Evolutionary conservation across 139 green algal genomes (phyloP), one percentile per base, ranked within the genome.

Genomic region (Chlorella sp.): DNA sequence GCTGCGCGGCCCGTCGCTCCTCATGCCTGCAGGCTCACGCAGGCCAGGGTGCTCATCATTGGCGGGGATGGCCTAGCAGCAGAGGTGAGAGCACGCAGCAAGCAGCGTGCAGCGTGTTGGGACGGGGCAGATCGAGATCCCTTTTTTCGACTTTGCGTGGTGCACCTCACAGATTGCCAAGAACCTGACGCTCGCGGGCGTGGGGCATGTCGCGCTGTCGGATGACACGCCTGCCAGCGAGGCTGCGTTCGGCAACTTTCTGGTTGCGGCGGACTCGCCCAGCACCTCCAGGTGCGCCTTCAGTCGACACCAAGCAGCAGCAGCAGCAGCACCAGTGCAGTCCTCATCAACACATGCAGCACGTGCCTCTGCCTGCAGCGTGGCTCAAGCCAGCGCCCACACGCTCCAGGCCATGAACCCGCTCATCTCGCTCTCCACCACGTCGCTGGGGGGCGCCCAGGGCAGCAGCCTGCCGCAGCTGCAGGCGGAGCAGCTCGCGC

Each of bases 151-250:
- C n/a, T 55, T 55, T 55, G 17, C 10, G 17, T 55, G 10, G 42
- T 17, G 10, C 42, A 17, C 42, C 42, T 24, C 17, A 17, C 84
- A 97, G 92, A 79, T 94, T 1, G 92, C 89, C 29, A 97, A 97
- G 76, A 97, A 97, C 77, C 79, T 97, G 10, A 90, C 90, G 29
- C 80, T 97, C 34, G 93, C 93, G 22, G 93, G 93, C 22, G 82
- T 97, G 2, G 93, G 93, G 0, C 80, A 73, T 0, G 74, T 97
- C 23, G 80, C 75, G 0, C 66, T 96, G 0, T 35, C 86, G 29
- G 89, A 94, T 31, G 81, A 90, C 73, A 82, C 78, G 0, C 79
- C 87, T 24, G 69, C 51, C 42, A 66, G 62, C 0, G 6, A 49
- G 1, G 59, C 50, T 0, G 55, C 77, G 0, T 63, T 71, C 22